Conservation (phyloP, 345 rosid genomes). For the Zanthoxylum bungeanum region DNA sequence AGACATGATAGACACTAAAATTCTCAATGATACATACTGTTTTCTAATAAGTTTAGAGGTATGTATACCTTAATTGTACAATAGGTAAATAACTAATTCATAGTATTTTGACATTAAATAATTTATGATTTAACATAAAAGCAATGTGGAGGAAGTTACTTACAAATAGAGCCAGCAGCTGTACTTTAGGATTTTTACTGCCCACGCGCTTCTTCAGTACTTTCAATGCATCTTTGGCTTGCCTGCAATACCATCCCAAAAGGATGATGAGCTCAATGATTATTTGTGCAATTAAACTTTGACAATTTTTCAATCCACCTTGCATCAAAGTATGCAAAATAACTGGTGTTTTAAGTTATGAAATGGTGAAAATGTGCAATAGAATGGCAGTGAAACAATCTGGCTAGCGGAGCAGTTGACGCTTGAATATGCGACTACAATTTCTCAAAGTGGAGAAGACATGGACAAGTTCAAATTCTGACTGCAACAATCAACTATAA, state of each 20-base stretch:
- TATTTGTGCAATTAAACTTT: background rate
- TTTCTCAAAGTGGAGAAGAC: background rate
- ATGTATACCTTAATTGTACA: too few relatives aligned
- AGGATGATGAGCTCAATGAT: slow-evolving; percentile 5
- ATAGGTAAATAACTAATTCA: too few relatives aligned
- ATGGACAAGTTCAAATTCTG: background rate
- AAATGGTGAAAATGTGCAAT: background rate
- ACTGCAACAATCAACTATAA: background rate
- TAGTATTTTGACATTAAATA: background rate
- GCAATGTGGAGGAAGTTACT: slow-evolving; percentile 30
- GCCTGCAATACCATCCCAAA: slow-evolving; percentile 48
- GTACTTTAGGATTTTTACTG: slow-evolving; percentile 85
- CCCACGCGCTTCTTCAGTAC: slow-evolving; percentile 87
- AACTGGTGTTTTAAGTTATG: background rate
- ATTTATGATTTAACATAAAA: background rate
- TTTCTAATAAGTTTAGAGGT: background rate
- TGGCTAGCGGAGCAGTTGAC: background rate
- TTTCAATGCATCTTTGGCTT: slow-evolving; percentile 85
- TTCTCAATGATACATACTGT: background rate
- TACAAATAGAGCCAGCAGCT: slow-evolving; percentile 81
- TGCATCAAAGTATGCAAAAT: background rate
- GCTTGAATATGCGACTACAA: background rate
- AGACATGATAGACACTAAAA: background rate
- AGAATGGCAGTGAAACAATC: background rate
- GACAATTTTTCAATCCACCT: background rate